A percentile compares a stretch with the other conserved stretches of the same genome.
phyloP scores from a whole-genome alignment of 192 early-diverging fungal species.

The Coemansia sp. region DNA sequence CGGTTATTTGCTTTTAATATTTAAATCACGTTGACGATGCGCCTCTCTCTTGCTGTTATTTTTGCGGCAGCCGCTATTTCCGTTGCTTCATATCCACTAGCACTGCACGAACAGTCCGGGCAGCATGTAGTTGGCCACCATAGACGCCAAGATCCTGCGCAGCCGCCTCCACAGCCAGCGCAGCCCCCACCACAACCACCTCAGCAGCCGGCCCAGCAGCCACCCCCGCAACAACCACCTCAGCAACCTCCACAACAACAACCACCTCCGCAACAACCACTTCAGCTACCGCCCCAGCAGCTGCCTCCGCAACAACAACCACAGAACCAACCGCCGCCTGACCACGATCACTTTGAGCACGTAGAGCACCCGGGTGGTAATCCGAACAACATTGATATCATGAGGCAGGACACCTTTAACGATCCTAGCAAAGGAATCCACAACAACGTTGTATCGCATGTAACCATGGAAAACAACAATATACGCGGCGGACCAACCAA shows the following conservation, averaged over 20 bases:
- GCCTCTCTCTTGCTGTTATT: conserved; percentile 21
- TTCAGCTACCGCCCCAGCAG: neutral
- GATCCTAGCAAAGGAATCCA: conserved; percentile 36
- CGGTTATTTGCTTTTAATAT: neutral
- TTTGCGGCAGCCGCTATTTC: conserved; percentile 13
- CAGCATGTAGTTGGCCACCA: conserved; percentile 7
- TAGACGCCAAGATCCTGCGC: neutral
- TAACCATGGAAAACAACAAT: conserved; percentile 30
- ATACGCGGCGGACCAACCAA: conserved; percentile 19
- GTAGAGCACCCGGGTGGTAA: conserved; percentile 38
- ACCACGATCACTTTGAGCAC: conserved; percentile 32
- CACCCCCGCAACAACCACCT: conserved; percentile 8
- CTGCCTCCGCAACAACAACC: neutral
- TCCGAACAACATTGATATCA: conserved; percentile 34
- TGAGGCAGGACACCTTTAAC: conserved; percentile 37
- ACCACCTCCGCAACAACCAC: conserved; percentile 5
- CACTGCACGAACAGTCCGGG: neutral
- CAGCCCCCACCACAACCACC: conserved; percentile 4
- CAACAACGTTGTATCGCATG: conserved; percentile 33
- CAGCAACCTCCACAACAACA: neutral
- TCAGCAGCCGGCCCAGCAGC: neutral
- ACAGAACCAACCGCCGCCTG: neutral
- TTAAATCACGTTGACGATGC: conserved; percentile 6
- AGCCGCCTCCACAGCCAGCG: neutral
- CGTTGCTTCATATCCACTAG: conserved; percentile 13